These are phyloP conservation scores for Nannizzia gypsea DNA, from an alignment of 2,329 filamentous ascomycete genomes.

Conservation along the genomic window DNA sequence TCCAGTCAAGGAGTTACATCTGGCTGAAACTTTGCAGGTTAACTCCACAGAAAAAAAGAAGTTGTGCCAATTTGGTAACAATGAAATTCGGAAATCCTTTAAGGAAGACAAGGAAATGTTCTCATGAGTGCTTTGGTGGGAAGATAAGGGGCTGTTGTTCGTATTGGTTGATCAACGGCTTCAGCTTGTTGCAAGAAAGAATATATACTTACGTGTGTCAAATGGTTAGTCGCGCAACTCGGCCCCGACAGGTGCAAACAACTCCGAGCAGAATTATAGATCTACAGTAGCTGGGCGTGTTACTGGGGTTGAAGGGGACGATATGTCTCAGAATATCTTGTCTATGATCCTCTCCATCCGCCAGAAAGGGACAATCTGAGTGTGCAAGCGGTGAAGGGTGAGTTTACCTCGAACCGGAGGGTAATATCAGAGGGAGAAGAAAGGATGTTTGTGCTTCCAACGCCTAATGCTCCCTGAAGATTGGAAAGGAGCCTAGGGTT, in stretches of 20 bases:
- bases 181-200: not conserved
- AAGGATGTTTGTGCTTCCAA: not conserved
- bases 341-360: not conserved
- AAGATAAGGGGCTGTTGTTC: not conserved
- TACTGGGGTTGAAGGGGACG: not conserved
- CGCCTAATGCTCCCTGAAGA: not conserved
- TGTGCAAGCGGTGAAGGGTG: not conserved
- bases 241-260: not conserved
- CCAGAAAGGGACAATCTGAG: not conserved
- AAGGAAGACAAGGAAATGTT: not conserved
- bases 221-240: not conserved
- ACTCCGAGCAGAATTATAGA: not conserved
- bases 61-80: not conserved
- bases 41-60: not conserved
- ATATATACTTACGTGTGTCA: not conserved
- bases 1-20: not conserved
- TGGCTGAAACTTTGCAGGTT: not conserved
- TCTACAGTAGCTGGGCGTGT: not conserved
- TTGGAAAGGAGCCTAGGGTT: not conserved
- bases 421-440: not conserved
- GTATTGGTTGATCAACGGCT: not conserved
- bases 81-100: not conserved
- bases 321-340: not conserved
- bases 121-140: not conserved
- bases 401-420: not conserved